Evolutionary conservation across 495 filamentous ascomycete genomes (phyloP).

Genomic region (Aspergillus leporis): DNA sequence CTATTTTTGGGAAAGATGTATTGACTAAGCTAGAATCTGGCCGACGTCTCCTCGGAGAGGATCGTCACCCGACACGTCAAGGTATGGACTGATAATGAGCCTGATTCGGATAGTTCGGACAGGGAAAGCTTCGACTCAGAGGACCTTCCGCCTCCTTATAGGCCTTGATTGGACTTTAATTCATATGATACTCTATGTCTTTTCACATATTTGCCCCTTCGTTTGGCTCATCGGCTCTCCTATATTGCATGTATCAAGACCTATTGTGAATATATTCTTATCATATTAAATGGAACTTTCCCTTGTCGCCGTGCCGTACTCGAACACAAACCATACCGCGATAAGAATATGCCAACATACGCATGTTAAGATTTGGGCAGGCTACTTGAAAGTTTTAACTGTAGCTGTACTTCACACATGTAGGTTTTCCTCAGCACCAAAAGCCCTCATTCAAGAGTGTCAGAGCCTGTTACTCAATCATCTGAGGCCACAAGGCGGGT

Average conservation of each 20-base stretch:
- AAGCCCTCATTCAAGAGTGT: too few species aligned
- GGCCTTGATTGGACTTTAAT: neutral
- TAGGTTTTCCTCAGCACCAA: too few species aligned
- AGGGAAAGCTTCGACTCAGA: neutral
- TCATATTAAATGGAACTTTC: too few species aligned
- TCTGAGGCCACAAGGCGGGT: too few species aligned
- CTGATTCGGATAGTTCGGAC: neutral
- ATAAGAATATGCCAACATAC: too few species aligned
- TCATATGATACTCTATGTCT: neutral
- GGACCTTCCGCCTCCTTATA: neutral
- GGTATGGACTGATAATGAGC: neutral
- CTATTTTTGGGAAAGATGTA: neutral
- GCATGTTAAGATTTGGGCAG: too few species aligned
- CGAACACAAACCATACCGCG: neutral
- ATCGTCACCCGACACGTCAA: neutral
- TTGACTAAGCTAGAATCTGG: neutral
- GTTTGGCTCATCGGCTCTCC: neutral
- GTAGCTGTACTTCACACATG: too few species aligned
- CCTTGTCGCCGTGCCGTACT: neutral
- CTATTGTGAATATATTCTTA: too few species aligned
- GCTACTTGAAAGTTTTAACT: too few species aligned
- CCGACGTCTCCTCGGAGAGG: neutral
- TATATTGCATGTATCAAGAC: too few species aligned
- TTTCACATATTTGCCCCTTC: neutral
- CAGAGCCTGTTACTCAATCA: too few species aligned